Conservation (phyloP, 2,329 filamentous ascomycete genomes). For the Venturiaceae sp. region DNA sequence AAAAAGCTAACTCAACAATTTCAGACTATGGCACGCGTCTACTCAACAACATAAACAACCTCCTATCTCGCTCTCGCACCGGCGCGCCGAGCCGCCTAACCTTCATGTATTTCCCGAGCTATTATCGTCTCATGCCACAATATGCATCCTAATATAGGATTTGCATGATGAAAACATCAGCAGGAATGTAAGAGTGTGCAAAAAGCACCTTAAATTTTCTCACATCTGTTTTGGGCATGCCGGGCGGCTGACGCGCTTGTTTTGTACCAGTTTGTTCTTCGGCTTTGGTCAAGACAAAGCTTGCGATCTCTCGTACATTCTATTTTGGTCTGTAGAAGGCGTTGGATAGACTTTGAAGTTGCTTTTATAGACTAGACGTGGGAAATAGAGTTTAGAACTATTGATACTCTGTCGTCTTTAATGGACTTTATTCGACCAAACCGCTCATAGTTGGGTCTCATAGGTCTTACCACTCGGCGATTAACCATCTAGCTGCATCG, state of each 20-base stretch:
- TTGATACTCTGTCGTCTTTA: too few species aligned
- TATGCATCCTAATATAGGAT: not conserved
- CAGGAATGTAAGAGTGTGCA: not conserved
- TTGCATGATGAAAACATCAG: not conserved
- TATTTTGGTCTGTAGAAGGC: not conserved
- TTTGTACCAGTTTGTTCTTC: not conserved
- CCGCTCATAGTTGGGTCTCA: too few species aligned
- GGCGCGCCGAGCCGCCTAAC: not conserved
- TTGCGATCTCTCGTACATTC: too few species aligned
- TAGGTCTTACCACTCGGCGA: too few species aligned
- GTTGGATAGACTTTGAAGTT: not conserved
- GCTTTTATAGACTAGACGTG: not conserved
- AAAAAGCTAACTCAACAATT: not conserved
- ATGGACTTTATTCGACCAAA: too few species aligned
- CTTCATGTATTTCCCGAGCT: not conserved
- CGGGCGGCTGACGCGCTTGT: not conserved
- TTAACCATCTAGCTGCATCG: too few species aligned
- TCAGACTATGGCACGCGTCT: not conserved
- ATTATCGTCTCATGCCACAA: not conserved
- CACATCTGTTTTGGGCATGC: not conserved
- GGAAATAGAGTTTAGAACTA: too few species aligned
- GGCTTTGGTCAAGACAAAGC: too few species aligned
- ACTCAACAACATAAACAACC: not conserved
- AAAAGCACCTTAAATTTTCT: not conserved
- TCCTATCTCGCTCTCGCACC: not conserved